phyloP scores from a whole-genome alignment of 257 asterid genomes.

The Penstemon davidsonii region DNA sequence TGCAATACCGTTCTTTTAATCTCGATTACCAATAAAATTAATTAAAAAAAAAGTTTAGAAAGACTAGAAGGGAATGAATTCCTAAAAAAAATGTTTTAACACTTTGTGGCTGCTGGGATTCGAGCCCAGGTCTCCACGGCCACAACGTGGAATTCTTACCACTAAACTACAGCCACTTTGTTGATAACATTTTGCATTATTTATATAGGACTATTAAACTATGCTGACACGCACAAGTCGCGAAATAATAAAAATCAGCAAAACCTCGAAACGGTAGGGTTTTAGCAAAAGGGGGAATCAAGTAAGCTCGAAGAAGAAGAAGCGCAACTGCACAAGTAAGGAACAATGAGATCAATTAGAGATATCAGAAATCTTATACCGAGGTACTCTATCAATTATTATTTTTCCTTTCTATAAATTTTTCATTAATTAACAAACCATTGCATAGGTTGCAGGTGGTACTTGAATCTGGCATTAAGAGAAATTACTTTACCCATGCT shows the following conservation, averaged over 20 bases:
- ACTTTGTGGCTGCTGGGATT: constrained; percentile 98
- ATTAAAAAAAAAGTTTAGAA: too few species aligned
- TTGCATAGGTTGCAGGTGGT: constrained; percentile 37
- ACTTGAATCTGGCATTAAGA: constrained; percentile 12
- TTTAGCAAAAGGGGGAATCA: constrained; percentile 12
- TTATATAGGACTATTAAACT: background rate
- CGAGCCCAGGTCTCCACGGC: constrained; percentile 99
- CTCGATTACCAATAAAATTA: too few species aligned
- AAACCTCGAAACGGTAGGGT: constrained; percentile 16
- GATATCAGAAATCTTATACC: constrained; percentile 10
- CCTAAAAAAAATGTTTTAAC: too few species aligned
- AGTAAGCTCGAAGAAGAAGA: background rate
- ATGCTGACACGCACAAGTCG: too few species aligned
- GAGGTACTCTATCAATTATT: constrained; percentile 9
- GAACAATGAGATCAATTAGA: constrained; percentile 23
- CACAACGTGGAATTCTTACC: constrained; percentile 99
- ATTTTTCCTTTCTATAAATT: background rate
- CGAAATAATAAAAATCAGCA: background rate
- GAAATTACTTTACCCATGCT: constrained; percentile 15
- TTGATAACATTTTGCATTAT: background rate
- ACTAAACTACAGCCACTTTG: constrained; percentile 92
- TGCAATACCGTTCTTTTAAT: too few species aligned
- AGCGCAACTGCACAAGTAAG: background rate
- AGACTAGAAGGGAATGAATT: too few species aligned
- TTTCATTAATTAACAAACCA: background rate